Evolutionary conservation across 371 early-diverging fungal species (phyloP).

Genomic region (Mucor saturninus): DNA sequence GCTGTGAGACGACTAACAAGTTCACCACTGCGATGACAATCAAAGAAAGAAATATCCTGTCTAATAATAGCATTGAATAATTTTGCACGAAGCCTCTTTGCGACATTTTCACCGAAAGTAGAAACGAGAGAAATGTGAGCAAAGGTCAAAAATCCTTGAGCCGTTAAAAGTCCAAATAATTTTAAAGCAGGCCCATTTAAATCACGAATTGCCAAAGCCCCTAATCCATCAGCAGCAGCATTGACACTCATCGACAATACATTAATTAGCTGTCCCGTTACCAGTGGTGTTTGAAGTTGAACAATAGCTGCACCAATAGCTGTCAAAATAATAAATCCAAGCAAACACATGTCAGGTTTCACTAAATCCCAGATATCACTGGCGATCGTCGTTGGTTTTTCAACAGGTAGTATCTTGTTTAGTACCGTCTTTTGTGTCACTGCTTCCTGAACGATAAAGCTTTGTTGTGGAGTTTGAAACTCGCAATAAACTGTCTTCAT

Average conservation of each 20-base stretch:
- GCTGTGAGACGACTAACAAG: conserved; percentile 68
- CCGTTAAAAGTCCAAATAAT: conserved; percentile 58
- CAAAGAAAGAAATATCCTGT: conserved; percentile 81
- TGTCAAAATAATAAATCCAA: conserved; percentile 59
- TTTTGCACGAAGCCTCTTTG: conserved; percentile 58
- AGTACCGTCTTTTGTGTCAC: conserved; percentile 12
- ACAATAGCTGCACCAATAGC: conserved; percentile 71
- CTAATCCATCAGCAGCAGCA: conserved; percentile 30
- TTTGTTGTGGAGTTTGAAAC: conserved; percentile 12
- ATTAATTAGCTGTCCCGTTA: conserved; percentile 78
- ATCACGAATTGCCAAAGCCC: conserved; percentile 35
- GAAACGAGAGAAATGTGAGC: conserved; percentile 77
- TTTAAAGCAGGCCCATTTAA: conserved; percentile 61
- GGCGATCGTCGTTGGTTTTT: conserved; percentile 16
- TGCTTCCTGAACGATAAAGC: conserved; percentile 6
- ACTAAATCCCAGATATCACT: conserved; percentile 54
- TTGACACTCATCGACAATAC: conserved; percentile 56
- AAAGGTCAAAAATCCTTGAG: conserved; percentile 75
- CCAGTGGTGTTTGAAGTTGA: conserved; percentile 70
- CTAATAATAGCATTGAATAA: conserved; percentile 62
- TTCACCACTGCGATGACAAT: conserved; percentile 67
- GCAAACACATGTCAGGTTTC: conserved; percentile 58
- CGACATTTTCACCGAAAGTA: conserved; percentile 73
- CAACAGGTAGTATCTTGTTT: neutral
- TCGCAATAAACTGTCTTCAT: conserved; percentile 26